Percentiles rank a stretch among this genome's conserved stretches.
These are phyloP conservation scores for Malus sieversii DNA, from an alignment of 306 rosid species.

Conservation along the genomic window DNA sequence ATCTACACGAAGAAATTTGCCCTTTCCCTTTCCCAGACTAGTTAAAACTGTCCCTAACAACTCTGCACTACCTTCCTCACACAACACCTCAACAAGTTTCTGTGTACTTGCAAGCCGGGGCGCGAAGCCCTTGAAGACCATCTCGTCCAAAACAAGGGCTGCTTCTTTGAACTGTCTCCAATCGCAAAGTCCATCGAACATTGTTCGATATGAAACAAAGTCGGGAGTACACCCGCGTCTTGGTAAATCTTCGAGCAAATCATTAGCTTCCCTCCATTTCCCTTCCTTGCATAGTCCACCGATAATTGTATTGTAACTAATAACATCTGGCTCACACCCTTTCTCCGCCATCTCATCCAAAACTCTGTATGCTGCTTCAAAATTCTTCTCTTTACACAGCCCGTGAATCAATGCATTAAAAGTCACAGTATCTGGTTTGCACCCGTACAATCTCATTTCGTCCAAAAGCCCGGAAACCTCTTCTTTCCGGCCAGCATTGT, in stretches of 20 bases:
- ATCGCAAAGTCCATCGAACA: conserved; percentile 53
- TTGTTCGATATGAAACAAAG: conserved; percentile 46
- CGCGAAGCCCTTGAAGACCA: conserved; percentile 55
- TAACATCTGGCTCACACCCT: conserved; percentile 48
- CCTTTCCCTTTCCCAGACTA: conserved; percentile 37
- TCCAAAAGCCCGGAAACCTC: conserved; percentile 37
- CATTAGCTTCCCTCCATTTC: conserved; percentile 61
- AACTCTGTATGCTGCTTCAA: conserved; percentile 36
- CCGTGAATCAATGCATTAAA: conserved; percentile 66
- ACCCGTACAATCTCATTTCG: conserved; percentile 52
- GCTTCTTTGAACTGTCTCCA: conserved; percentile 52
- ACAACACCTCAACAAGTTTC: conserved; percentile 30
- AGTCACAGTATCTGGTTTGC: conserved; percentile 47
- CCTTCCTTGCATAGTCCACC: conserved; percentile 46
- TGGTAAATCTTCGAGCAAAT: conserved; percentile 67
- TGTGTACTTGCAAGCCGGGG: conserved; percentile 31
- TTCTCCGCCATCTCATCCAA: conserved; percentile 54
- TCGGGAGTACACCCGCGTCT: conserved; percentile 43
- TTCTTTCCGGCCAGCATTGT: conserved; percentile 51
- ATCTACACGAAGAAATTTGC: conserved; percentile 21
- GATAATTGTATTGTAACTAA: conserved; percentile 58
- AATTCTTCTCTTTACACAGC: conserved; percentile 49
- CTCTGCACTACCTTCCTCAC: conserved; percentile 38
- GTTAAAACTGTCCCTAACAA: conserved; percentile 32
- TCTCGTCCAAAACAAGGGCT: conserved; percentile 53